These are phyloP conservation scores for Geotrichum candidum DNA, from an alignment of 1,139 yeast species.

Conservation along the genomic window DNA sequence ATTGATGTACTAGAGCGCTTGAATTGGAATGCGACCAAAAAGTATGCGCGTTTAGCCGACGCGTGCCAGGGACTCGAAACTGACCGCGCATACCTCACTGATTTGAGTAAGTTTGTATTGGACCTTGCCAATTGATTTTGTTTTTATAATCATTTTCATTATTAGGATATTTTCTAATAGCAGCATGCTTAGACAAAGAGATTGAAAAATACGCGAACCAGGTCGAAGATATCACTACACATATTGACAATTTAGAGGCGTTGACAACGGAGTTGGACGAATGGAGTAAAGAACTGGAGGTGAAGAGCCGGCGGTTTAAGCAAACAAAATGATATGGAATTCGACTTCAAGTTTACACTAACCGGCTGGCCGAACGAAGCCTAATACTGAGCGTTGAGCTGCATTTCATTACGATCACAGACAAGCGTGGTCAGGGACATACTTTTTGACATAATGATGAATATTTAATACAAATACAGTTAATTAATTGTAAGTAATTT, in stretches of 20 bases:
- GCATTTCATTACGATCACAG: background rate
- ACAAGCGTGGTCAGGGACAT: background rate
- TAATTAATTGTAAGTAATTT: background rate
- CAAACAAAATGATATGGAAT: background rate
- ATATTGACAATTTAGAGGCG: constrained; percentile 43
- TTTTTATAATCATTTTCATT: background rate
- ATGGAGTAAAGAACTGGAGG: constrained; percentile 53
- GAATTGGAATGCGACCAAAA: constrained; percentile 29
- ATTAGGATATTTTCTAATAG: background rate
- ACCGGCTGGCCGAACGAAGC: background rate
- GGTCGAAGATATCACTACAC: constrained; percentile 43
- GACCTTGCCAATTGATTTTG: too few relatives aligned
- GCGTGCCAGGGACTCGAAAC: constrained; percentile 27
- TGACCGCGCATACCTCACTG: constrained; percentile 22
- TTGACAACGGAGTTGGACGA: constrained; percentile 52
- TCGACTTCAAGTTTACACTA: too few relatives aligned
- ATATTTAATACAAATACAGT: background rate
- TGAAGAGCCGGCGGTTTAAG: constrained; percentile 32
- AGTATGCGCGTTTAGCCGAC: constrained; percentile 29
- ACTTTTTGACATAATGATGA: background rate
- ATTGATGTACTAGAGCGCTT: constrained; percentile 34
- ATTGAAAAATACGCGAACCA: constrained; percentile 33
- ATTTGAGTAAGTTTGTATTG: constrained; percentile 1
- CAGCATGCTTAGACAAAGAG: constrained; percentile 31
- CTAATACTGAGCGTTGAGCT: background rate